These are phyloP conservation scores for Sarcodon aspratus DNA, from an alignment of 768 basidiomycete species.

Conservation along the genomic window DNA sequence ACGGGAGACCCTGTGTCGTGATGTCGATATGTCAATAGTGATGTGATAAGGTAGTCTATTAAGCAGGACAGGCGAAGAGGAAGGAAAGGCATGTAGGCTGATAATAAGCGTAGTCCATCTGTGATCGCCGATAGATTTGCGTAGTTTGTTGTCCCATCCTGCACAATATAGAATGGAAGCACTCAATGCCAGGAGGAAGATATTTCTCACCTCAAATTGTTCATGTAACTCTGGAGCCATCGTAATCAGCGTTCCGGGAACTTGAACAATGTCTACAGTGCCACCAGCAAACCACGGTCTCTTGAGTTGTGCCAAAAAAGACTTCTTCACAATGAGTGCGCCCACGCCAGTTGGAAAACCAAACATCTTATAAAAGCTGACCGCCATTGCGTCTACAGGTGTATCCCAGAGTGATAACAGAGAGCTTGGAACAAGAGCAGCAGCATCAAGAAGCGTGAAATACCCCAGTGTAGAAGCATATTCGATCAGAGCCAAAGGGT, in stretches of 20 bases:
- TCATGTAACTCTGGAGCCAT: slow-evolving; percentile 48
- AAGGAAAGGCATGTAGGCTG: slow-evolving; percentile 70
- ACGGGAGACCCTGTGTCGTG: slow-evolving; percentile 48
- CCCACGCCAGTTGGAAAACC: slow-evolving; percentile 82
- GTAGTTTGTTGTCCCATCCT: slow-evolving; percentile 87
- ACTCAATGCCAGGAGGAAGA: slow-evolving; percentile 1
- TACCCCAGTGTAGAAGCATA: slow-evolving; percentile 64
- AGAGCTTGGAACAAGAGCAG: slow-evolving; percentile 69
- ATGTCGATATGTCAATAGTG: slow-evolving; percentile 49
- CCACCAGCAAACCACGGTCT: slow-evolving; percentile 84
- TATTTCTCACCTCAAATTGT: slow-evolving; percentile 57
- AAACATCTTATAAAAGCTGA: slow-evolving; percentile 89
- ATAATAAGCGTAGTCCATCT: slow-evolving; percentile 65
- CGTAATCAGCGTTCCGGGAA: slow-evolving; percentile 62
- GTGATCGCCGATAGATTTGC: slow-evolving; percentile 68
- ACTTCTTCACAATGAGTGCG: slow-evolving; percentile 63
- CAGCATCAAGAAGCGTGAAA: slow-evolving; percentile 69
- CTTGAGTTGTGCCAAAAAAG: slow-evolving; percentile 45
- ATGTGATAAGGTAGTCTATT: slow-evolving; percentile 44
- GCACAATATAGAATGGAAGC: slow-evolving; percentile 5
- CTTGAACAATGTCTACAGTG: slow-evolving; percentile 74
- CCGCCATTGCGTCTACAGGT: slow-evolving; percentile 70
- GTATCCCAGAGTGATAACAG: slow-evolving; percentile 51
- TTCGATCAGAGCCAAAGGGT: slow-evolving; percentile 47
- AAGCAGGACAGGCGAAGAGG: slow-evolving; percentile 66